phyloP scores from a whole-genome alignment of 805 yeast species.

The Clavispora asparagi region DNA sequence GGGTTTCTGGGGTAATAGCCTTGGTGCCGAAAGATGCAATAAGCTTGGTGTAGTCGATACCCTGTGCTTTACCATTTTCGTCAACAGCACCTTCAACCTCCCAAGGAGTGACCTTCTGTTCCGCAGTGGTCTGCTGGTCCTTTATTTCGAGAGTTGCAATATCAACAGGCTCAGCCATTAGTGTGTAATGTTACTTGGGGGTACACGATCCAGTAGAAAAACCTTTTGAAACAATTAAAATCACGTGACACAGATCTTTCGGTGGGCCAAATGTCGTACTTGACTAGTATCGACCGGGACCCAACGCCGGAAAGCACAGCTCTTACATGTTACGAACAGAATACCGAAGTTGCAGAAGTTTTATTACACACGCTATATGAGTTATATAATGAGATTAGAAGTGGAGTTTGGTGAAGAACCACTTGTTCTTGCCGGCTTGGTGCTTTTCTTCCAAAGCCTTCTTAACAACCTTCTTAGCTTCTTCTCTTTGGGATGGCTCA shows the following conservation, averaged over 20 bases:
- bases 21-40: slow-evolving; percentile 85
- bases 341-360: slow-evolving; percentile 15
- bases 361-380: slow-evolving; percentile 17
- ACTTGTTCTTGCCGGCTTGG: slow-evolving; percentile 99
- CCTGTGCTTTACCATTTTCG: slow-evolving; percentile 78
- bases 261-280: no score
- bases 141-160: slow-evolving; percentile 13
- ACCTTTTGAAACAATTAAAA: not conserved
- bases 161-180: slow-evolving; percentile 13
- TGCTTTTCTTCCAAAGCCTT: slow-evolving; percentile 99
- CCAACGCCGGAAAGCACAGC: no score
- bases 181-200: not conserved
- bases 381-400: slow-evolving; percentile 48
- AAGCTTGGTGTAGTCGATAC: slow-evolving; percentile 86
- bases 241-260: not conserved
- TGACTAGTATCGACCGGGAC: no score
- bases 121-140: slow-evolving; percentile 11
- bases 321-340: not conserved
- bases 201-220: not conserved
- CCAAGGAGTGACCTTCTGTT: slow-evolving; percentile 78
- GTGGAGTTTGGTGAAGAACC: slow-evolving; percentile 98
- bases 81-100: slow-evolving; percentile 98
- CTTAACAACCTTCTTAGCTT: slow-evolving; percentile 98
- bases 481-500: slow-evolving; percentile 98
- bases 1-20: slow-evolving; percentile 61